phyloP scores from a whole-genome alignment of 2,329 filamentous ascomycete species.

The Fusarium piperis region DNA sequence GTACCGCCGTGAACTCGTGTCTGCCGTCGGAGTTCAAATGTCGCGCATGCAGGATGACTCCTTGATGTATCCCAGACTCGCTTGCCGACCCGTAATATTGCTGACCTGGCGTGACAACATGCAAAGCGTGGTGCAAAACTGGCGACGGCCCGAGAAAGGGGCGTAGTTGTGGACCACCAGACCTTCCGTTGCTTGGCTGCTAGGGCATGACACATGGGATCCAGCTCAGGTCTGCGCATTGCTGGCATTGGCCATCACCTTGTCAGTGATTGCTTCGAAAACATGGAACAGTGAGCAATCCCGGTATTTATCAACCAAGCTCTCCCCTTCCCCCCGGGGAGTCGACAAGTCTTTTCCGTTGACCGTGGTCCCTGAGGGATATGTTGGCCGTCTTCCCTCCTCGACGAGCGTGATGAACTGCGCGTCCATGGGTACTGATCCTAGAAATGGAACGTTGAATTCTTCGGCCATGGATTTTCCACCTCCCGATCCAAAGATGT shows the following conservation, averaged over 20 bases:
- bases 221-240: slow-evolving; percentile 20
- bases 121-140: slow-evolving; percentile 8
- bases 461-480: slow-evolving; percentile 90
- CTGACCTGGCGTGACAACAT: slow-evolving; percentile 13
- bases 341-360: slow-evolving; percentile 64
- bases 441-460: slow-evolving; percentile 84
- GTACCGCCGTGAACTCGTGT: background rate
- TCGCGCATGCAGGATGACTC: slow-evolving; percentile 1
- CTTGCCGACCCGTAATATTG: background rate
- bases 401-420: slow-evolving; percentile 91
- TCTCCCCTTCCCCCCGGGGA: slow-evolving; percentile 15
- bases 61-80: background rate
- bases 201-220: background rate
- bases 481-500: slow-evolving; percentile 92
- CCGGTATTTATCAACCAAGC: slow-evolving; percentile 76
- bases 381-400: slow-evolving; percentile 70
- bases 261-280: slow-evolving; percentile 71
- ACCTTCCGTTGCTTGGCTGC: background rate
- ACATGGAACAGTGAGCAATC: slow-evolving; percentile 75
- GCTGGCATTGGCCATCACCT: slow-evolving; percentile 41
- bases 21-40: background rate
- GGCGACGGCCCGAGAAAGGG: slow-evolving; percentile 28
- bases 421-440: slow-evolving; percentile 89
- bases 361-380: slow-evolving; percentile 74
- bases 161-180: slow-evolving; percentile 14